Evolutionary conservation across 768 basidiomycete genomes (phyloP).

Genomic region (Clathrus columnatus): DNA sequence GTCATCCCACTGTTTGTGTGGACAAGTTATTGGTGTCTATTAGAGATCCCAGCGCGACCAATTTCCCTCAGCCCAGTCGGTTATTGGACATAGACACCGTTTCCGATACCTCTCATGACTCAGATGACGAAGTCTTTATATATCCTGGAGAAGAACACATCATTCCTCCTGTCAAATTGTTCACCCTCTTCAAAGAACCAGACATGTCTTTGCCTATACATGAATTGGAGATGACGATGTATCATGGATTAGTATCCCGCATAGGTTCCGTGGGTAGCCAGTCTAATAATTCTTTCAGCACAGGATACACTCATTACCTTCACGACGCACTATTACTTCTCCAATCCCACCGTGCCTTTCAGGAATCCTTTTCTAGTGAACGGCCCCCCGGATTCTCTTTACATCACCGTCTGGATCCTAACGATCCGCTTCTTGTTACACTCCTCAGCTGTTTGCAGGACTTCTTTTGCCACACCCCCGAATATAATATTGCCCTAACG

Average conservation of each 20-base stretch:
- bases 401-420: constrained; percentile 71
- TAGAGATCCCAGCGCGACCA: constrained; percentile 63
- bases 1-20: constrained; percentile 55
- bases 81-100: constrained; percentile 14
- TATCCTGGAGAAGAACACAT: constrained; percentile 28
- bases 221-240: constrained; percentile 76
- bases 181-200: constrained; percentile 36
- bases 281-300: constrained; percentile 66
- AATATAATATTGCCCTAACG: constrained; percentile 83
- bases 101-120: constrained; percentile 20
- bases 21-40: constrained; percentile 65
- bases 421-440: constrained; percentile 64
- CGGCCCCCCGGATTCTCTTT: constrained; percentile 23
- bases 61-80: constrained; percentile 55
- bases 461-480: constrained; percentile 82
- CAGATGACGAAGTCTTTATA: constrained; percentile 43
- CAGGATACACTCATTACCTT: constrained; percentile 78
- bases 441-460: constrained; percentile 61
- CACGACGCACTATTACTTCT: constrained; percentile 64
- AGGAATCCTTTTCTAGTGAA: constrained; percentile 33
- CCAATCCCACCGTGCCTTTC: constrained; percentile 55
- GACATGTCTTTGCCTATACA: constrained; percentile 71
- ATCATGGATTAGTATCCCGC: constrained; percentile 69
- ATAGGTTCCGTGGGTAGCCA: constrained; percentile 54
- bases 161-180: constrained; percentile 14